A percentile compares a stretch with the other conserved stretches of the same genome.
phyloP scores from a whole-genome alignment of 257 asterid species.

The Ilex asprella region DNA sequence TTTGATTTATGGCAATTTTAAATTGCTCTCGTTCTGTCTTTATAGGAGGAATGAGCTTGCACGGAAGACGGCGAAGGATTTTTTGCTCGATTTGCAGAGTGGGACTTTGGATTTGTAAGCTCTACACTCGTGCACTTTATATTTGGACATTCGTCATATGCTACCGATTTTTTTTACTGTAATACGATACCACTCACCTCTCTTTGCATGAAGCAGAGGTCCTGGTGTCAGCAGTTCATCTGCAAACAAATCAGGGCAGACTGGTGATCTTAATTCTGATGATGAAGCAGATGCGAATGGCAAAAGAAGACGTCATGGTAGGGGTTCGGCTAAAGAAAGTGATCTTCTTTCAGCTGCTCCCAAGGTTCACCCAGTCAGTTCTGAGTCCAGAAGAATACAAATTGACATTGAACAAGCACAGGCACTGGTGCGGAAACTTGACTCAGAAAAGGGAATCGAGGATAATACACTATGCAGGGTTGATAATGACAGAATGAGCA shows the following conservation, averaged over 20 bases:
- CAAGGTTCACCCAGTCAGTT: slow-evolving; percentile 73
- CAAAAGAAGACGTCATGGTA: slow-evolving; percentile 63
- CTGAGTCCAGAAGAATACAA: slow-evolving; percentile 74
- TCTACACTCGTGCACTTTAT: neutral
- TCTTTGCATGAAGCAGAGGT: slow-evolving; percentile 50
- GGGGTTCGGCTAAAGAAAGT: slow-evolving; percentile 50
- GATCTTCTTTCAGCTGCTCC: slow-evolving; percentile 64
- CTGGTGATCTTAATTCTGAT: slow-evolving; percentile 67
- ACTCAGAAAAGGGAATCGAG: slow-evolving; percentile 79
- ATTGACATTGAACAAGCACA: slow-evolving; percentile 74
- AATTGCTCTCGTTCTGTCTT: slow-evolving; percentile 6
- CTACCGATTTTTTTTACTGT: no score
- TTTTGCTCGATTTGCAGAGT: slow-evolving; percentile 81
- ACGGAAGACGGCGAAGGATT: slow-evolving; percentile 71
- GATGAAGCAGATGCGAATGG: slow-evolving; percentile 71
- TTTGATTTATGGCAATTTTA: no score
- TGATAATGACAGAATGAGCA: slow-evolving; percentile 69
- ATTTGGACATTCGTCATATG: no score
- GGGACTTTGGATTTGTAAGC: slow-evolving; percentile 85
- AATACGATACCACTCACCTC: slow-evolving; percentile 12
- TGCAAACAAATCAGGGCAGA: slow-evolving; percentile 57
- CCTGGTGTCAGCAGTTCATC: slow-evolving; percentile 62
- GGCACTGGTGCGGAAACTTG: slow-evolving; percentile 80
- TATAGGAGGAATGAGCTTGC: slow-evolving; percentile 83
- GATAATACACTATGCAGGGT: slow-evolving; percentile 68